Evolutionary conservation across 1,139 yeast genomes (phyloP), one percentile per base, ranked within the genome.

Genomic region (Lodderomyces pseudojiufengensis): DNA sequence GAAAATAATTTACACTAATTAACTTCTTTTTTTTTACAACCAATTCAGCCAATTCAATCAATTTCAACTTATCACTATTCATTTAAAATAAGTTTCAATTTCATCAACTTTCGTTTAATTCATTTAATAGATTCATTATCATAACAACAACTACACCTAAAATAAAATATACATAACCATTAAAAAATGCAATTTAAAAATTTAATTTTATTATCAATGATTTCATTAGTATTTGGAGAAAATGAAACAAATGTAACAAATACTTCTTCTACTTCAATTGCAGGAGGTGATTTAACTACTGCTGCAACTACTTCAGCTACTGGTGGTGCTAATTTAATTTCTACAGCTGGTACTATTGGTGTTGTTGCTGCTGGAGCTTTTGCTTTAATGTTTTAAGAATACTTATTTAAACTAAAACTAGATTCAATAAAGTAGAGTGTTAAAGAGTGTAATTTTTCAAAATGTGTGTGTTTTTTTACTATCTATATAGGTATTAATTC

Each of bases 301-400:
- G 34, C 45, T 36, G 23, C 43, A 12, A 30, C 45, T 35, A 7
- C 31, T 15, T 42, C 57, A 45, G 46, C 59, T 38, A 48, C 49
- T 39, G 54, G 49, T 44, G 58, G 53, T 47, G 57, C 53, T 41
- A 57, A 51, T 41, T 51, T 50, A 46, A 53, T 51, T 35, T 65
- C 65, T 51, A 61, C 65, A 42, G 49, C 49, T 32, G 63, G 48
- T 37, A 38, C 43, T 27, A 41, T 46, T 32, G 49, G 70, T 53
- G 70, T 68, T 43, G 62, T 65, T 47, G 71, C 71, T 41, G 72
- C 72, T 41, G 72, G 69, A 49, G 71, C 68, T 56, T 65, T 65
- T 55, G 71, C 72, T 61, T 63, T 65, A 52, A 61, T 65, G 49
- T 61, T 65, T 51, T 65, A 64, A 62, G 59, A 13, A 4, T n/a